A percentile compares a stretch with the other conserved stretches of the same genome.
Conservation (phyloP, 495 filamentous ascomycete genomes). For the Daldinia concentrica region DNA sequence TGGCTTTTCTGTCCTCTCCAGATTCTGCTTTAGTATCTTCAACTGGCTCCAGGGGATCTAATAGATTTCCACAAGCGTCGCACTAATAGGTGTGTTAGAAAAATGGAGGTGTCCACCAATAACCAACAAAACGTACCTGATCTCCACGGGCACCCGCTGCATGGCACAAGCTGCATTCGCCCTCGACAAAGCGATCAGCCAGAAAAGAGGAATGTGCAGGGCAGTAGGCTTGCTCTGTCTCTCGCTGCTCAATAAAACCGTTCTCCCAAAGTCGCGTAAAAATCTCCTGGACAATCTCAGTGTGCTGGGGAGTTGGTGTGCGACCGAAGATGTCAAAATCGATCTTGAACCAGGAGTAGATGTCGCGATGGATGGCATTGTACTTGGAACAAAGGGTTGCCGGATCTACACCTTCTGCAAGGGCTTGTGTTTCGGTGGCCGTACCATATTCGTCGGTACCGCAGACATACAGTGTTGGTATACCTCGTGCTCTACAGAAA, state of each 20-base stretch:
- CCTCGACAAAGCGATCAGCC: constrained; percentile 93
- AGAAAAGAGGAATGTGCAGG: constrained; percentile 84
- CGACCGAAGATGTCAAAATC: constrained; percentile 52
- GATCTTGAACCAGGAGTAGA: constrained; percentile 52
- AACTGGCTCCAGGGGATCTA: constrained; percentile 72
- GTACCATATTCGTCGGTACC: constrained; percentile 60
- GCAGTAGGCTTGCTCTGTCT: constrained; percentile 83
- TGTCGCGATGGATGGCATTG: constrained; percentile 49
- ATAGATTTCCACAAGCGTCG: constrained; percentile 80
- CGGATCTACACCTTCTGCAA: constrained; percentile 49
- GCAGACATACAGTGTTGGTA: constrained; percentile 72
- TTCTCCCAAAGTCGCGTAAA: constrained; percentile 80
- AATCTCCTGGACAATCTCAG: constrained; percentile 84
- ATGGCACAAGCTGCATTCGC: constrained; percentile 84
- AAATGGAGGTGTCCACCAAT: constrained; percentile 69
- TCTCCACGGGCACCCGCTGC: constrained; percentile 76
- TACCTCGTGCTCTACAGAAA: constrained; percentile 73
- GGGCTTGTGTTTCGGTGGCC: constrained; percentile 52
- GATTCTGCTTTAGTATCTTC: constrained; percentile 35
- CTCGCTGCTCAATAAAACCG: constrained; percentile 82
- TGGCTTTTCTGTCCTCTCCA: constrained; percentile 37
- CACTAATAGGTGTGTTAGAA: constrained; percentile 61
- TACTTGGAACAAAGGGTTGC: constrained; percentile 52
- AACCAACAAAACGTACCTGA: constrained; percentile 51
- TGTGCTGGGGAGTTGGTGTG: constrained; percentile 75